Evolutionary conservation across 495 filamentous ascomycete genomes (phyloP).

Genomic region (Penicillium turbatum): DNA sequence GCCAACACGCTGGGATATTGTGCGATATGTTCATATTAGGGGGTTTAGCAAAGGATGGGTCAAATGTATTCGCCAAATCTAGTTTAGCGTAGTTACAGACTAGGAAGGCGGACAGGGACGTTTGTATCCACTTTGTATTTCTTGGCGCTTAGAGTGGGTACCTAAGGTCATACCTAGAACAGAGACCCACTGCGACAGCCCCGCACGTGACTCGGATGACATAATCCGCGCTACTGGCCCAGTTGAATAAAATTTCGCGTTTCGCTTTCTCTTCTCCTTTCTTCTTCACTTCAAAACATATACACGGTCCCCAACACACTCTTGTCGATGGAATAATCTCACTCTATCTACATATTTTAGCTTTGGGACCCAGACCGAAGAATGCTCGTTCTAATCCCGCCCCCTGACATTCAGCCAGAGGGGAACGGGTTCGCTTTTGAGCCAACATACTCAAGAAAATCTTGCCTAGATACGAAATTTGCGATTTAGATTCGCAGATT

Average conservation of each 20-base stretch:
- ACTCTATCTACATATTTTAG: constrained; percentile 42
- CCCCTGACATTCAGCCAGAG: constrained; percentile 31
- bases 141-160: too few relatives aligned
- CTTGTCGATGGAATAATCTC: constrained; percentile 34
- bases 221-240: constrained; percentile 6
- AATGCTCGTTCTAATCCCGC: constrained; percentile 50
- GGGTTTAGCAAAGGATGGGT: too few relatives aligned
- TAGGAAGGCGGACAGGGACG: too few relatives aligned
- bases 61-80: too few relatives aligned
- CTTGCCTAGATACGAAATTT: background rate
- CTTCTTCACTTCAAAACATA: constrained; percentile 23
- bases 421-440: constrained; percentile 50
- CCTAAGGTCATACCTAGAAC: too few relatives aligned
- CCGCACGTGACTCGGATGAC: constrained; percentile 2
- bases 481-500: background rate
- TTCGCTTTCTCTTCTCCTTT: constrained; percentile 18
- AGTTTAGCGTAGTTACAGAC: too few relatives aligned
- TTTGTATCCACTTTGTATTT: too few relatives aligned
- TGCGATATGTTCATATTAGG: too few relatives aligned
- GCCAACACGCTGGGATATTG: too few relatives aligned
- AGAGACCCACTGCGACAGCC: too few relatives aligned
- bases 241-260: constrained; percentile 16
- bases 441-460: constrained; percentile 30
- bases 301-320: constrained; percentile 41
- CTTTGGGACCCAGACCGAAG: constrained; percentile 43